Percentiles rank a stretch among this genome's conserved stretches.
phyloP scores from a whole-genome alignment of 2,329 filamentous ascomycete genomes.

The Ophiostoma sp. region DNA sequence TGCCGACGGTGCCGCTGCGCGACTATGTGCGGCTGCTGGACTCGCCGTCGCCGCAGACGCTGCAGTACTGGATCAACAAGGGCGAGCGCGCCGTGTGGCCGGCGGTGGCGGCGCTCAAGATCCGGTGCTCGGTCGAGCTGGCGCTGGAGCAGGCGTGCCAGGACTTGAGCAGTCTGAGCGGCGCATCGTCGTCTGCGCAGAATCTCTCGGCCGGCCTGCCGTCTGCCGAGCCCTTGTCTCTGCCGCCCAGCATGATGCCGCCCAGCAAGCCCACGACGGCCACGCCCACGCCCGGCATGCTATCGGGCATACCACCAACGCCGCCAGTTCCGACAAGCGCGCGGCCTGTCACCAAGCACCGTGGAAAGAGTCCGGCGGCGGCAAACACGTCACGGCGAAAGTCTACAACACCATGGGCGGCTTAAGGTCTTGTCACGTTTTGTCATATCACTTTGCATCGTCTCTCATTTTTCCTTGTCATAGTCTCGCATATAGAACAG shows the following conservation, averaged over 20 bases:
- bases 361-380: conserved; percentile 16
- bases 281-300: neutral
- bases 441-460: neutral
- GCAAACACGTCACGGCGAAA: conserved; percentile 7
- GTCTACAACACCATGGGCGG: conserved; percentile 16
- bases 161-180: conserved; percentile 16
- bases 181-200: neutral
- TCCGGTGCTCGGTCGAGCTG: conserved; percentile 79
- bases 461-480: neutral
- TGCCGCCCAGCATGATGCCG: neutral
- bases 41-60: conserved; percentile 66
- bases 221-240: neutral
- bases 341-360: neutral
- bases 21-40: conserved; percentile 80
- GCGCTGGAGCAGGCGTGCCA: conserved; percentile 85
- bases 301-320: neutral
- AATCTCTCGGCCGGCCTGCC: neutral
- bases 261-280: neutral
- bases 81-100: conserved; percentile 91
- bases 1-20: conserved; percentile 66
- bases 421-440: neutral
- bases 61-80: conserved; percentile 79
- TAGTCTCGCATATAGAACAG: neutral
- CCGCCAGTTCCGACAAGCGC: neutral
- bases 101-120: conserved; percentile 72